phyloP scores from a whole-genome alignment of 1,139 yeast genomes.

The Pneumocystis oryctolagi region DNA sequence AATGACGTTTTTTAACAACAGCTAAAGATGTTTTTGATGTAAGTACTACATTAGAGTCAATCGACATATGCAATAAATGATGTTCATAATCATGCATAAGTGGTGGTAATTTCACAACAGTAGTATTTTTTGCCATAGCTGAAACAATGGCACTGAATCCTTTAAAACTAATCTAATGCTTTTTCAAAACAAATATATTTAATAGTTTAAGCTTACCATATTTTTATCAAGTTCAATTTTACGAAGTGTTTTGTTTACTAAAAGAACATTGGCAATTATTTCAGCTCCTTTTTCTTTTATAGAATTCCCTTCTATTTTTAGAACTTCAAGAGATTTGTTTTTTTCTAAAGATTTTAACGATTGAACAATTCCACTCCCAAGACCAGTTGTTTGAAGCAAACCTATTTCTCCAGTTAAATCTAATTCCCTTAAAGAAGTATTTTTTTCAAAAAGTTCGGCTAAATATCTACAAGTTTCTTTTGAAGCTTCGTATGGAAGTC shows the following conservation, averaged over 20 bases:
- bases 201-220: slow-evolving; percentile 4
- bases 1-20: background rate
- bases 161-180: background rate
- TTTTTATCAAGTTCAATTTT: slow-evolving; percentile 10
- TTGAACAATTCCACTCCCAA: slow-evolving; percentile 6
- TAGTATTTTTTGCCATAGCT: background rate
- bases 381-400: slow-evolving; percentile 11
- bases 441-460: slow-evolving; percentile 11
- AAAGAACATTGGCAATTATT: slow-evolving; percentile 7
- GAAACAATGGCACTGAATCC: background rate
- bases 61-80: background rate
- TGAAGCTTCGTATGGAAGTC: slow-evolving; percentile 11
- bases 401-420: slow-evolving; percentile 11
- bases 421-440: slow-evolving; percentile 4
- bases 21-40: background rate
- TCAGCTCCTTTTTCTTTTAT: slow-evolving; percentile 10
- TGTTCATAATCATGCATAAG: background rate
- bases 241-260: slow-evolving; percentile 6
- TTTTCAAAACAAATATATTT: background rate
- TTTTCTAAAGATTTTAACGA: slow-evolving; percentile 4
- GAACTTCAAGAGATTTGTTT: slow-evolving; percentile 6
- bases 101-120: background rate
- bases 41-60: background rate
- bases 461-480: slow-evolving; percentile 9
- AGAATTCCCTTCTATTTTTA: slow-evolving; percentile 9